phyloP scores from a whole-genome alignment of 768 basidiomycete species.

The Ramaria sp. region DNA sequence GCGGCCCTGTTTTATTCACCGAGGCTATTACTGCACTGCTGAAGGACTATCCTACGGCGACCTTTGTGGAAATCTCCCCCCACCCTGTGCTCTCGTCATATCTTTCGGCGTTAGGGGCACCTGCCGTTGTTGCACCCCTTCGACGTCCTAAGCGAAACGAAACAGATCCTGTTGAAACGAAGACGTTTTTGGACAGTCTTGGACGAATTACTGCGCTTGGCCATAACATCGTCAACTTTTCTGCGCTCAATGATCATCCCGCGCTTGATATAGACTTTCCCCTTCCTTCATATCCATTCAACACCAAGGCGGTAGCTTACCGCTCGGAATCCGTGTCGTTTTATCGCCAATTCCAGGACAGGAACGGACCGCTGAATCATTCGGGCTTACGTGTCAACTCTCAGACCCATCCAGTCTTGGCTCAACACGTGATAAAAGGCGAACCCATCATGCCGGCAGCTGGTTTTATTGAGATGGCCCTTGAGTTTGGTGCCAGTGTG shows the following conservation, averaged over 20 bases:
- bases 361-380: conserved; percentile 27
- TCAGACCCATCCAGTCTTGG: conserved; percentile 9
- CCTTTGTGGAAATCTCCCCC: conserved; percentile 7
- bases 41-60: conserved; percentile 1
- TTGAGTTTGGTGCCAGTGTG: conserved; percentile 24
- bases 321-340: conserved; percentile 11
- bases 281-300: conserved; percentile 22
- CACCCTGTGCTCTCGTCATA: conserved; percentile 11
- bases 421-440: conserved; percentile 10
- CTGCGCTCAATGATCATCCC: conserved; percentile 18
- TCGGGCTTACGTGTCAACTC: conserved; percentile 25
- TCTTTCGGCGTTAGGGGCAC: conserved; percentile 5
- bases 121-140: conserved; percentile 18
- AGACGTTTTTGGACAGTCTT: conserved; percentile 17
- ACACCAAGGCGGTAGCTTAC: conserved; percentile 17
- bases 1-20: conserved; percentile 27
- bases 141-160: conserved; percentile 17
- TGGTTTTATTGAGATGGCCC: conserved; percentile 11
- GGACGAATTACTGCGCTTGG: conserved; percentile 22
- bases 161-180: conserved; percentile 15
- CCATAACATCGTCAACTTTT: conserved; percentile 23
- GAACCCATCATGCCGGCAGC: conserved; percentile 12
- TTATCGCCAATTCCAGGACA: conserved; percentile 16
- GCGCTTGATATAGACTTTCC: conserved; percentile 3
- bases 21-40: conserved; percentile 20